These are phyloP conservation scores for Paraphaeosphaeria sporulosa DNA, from an alignment of 2,329 filamentous ascomycete genomes.

Conservation along the genomic window DNA sequence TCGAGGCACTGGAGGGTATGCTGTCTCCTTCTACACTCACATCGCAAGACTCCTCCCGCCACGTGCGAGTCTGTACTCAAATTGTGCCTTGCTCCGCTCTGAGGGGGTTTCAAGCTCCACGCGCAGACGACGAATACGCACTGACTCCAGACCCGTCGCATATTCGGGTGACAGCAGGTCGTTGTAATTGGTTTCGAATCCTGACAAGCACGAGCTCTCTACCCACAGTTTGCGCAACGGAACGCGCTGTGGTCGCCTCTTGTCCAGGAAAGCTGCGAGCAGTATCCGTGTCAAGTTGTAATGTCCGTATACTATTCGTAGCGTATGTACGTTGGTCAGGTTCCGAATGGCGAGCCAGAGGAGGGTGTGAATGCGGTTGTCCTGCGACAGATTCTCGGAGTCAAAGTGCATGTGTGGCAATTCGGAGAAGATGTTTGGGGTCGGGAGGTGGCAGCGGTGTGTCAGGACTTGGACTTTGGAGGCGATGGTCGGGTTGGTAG, in stretches of 20 bases:
- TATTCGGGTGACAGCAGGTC: constrained; percentile 28
- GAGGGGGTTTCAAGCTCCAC: constrained; percentile 26
- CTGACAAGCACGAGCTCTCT: constrained; percentile 52
- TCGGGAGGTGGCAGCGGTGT: constrained; percentile 56
- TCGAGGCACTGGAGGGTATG: not conserved
- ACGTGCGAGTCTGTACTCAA: constrained; percentile 37
- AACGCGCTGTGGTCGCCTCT: constrained; percentile 30
- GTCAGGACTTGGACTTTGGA: constrained; percentile 53
- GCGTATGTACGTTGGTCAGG: constrained; percentile 53
- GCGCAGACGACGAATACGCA: constrained; percentile 53
- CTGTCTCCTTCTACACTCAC: not conserved
- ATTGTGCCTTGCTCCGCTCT: constrained; percentile 24
- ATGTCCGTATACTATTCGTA: constrained; percentile 56
- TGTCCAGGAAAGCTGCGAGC: constrained; percentile 51
- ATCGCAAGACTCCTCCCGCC: constrained; percentile 29
- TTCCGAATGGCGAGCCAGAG: constrained; percentile 49
- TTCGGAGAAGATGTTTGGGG: constrained; percentile 54
- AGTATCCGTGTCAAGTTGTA: constrained; percentile 50
- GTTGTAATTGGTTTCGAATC: constrained; percentile 27
- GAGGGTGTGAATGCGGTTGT: constrained; percentile 50
- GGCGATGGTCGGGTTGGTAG: constrained; percentile 52
- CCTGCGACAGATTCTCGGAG: constrained; percentile 49
- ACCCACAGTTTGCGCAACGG: constrained; percentile 55
- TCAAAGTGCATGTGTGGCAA: constrained; percentile 52
- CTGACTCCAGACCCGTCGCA: constrained; percentile 47